Evolutionary conservation across 192 early-diverging fungal genomes (phyloP), one percentile per base, ranked within the genome.

Genomic region (Chytriomyces confervae): DNA sequence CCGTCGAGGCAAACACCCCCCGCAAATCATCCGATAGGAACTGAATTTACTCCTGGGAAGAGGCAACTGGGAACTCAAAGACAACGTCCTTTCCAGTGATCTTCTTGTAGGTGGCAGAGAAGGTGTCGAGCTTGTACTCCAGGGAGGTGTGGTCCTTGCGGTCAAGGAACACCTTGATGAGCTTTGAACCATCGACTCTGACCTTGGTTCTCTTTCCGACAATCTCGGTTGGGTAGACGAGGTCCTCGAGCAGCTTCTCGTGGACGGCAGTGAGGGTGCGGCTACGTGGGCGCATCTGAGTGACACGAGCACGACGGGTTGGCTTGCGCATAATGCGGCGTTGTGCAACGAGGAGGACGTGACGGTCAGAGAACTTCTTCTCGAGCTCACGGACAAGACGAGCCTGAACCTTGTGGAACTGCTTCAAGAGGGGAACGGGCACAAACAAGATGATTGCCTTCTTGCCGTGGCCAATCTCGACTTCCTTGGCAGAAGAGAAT

Each of bases 281-380:
- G 83, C 93, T 93, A 86, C 95, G 93, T 77, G 97, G 97, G 81
- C 97, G 93, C 78, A 88, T 84, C 89, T 99, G 97, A 88, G 93
- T 93, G 75, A 91, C 90, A 83, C 95, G 95, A 77, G 93, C 91
- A 78, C 91, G 89, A 84, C 94, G 93, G 81, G 91, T 90, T 72
- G 97, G 97, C 91, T 95, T 95, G 81, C 89, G 89, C 86, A 98
- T 88, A 87, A 99, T 97, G 81, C 95, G 93, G 77, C 97, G 94
- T 88, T 98, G 94, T 76, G 96, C 92, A 79, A 94, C 82, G 72
- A 99, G 92, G 79, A 99, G 89, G 68, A 99, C 94, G 89, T 99
- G 97, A 78, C 96, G 93, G 89, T 99, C 97, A 82, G 94, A 95
- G 92, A 99, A 97, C 94, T 99, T 99, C 95, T 99, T 99, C 91